A percentile compares a stretch with the other conserved stretches of the same genome.
Evolutionary conservation across 169 alveolate species (phyloP).

Genomic region (Babesia bigemina): DNA sequence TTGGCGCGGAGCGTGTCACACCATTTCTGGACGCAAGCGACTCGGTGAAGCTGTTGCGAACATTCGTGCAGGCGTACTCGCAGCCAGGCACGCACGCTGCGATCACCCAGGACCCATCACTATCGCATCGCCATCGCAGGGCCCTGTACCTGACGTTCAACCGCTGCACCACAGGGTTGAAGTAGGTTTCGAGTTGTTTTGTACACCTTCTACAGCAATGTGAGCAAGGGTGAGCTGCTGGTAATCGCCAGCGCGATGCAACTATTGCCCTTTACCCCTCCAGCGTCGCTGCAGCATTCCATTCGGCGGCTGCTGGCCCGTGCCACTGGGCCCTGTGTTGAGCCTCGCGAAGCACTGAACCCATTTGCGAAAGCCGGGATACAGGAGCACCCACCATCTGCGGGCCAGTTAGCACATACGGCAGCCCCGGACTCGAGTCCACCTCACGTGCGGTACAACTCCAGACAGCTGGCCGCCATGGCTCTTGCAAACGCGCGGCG

Average conservation of each 20-base stretch:
- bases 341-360: background rate
- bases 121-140: slow-evolving; percentile 27
- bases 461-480: slow-evolving; percentile 11
- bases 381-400: background rate
- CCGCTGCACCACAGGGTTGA: slow-evolving; percentile 17
- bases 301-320: slow-evolving; percentile 5
- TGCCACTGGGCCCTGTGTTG: background rate
- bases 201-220: background rate
- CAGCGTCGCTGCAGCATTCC: background rate
- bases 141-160: slow-evolving; percentile 26
- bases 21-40: slow-evolving; percentile 14
- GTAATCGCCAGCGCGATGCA: slow-evolving; percentile 14
- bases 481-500: background rate
- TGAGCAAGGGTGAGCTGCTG: slow-evolving; percentile 7
- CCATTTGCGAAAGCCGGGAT: background rate
- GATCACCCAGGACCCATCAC: background rate
- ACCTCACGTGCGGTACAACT: background rate
- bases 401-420: background rate
- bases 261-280: background rate
- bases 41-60: slow-evolving; percentile 34
- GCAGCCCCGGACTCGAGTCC: background rate
- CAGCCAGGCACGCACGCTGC: background rate
- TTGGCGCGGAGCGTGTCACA: slow-evolving; percentile 3
- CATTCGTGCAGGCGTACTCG: slow-evolving; percentile 18
- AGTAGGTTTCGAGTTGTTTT: slow-evolving; percentile 5